phyloP scores from a whole-genome alignment of 352 stramenopile species.

The Phytophthora chlamydospora region DNA sequence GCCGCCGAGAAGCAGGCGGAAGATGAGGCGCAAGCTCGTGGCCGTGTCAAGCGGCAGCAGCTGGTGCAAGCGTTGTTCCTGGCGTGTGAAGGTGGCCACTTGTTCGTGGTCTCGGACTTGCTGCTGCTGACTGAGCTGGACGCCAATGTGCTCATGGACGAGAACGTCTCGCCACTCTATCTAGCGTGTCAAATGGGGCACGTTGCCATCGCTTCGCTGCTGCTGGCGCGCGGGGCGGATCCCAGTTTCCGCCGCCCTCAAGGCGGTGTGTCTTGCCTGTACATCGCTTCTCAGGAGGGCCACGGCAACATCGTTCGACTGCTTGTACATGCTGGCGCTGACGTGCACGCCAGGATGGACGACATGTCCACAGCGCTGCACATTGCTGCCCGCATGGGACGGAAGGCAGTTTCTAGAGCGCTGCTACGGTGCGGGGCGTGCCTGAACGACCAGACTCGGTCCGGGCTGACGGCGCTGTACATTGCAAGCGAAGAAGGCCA shows the following conservation, averaged over 20 bases:
- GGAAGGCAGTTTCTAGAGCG: slow-evolving; percentile 54
- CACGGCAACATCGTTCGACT: slow-evolving; percentile 66
- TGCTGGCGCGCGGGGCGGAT: slow-evolving; percentile 64
- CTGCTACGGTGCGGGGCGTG: slow-evolving; percentile 58
- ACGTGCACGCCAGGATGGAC: slow-evolving; percentile 76
- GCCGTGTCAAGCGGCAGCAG: slow-evolving; percentile 25
- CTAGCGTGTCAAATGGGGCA: slow-evolving; percentile 87
- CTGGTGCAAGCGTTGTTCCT: slow-evolving; percentile 78
- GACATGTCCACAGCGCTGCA: slow-evolving; percentile 79
- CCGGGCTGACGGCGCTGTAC: slow-evolving; percentile 78
- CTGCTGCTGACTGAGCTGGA: slow-evolving; percentile 57
- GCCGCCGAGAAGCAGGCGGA: slow-evolving; percentile 35
- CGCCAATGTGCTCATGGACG: slow-evolving; percentile 79
- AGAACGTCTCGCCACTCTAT: slow-evolving; percentile 83
- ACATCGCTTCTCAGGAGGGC: slow-evolving; percentile 82
- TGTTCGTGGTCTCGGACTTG: slow-evolving; percentile 70
- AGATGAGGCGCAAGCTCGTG: slow-evolving; percentile 10
- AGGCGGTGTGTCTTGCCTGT: slow-evolving; percentile 77
- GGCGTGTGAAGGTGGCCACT: slow-evolving; percentile 75
- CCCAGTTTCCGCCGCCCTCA: slow-evolving; percentile 66
- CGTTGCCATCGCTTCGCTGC: slow-evolving; percentile 57
- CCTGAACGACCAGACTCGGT: slow-evolving; percentile 79
- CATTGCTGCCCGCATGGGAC: slow-evolving; percentile 83
- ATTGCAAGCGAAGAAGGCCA: slow-evolving; percentile 89
- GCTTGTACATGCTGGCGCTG: slow-evolving; percentile 52